A percentile compares a stretch with the other conserved stretches of the same genome.
phyloP scores from a whole-genome alignment of 1,284 basidiomycete species.

The Neotropicomus parvogracilis region DNA sequence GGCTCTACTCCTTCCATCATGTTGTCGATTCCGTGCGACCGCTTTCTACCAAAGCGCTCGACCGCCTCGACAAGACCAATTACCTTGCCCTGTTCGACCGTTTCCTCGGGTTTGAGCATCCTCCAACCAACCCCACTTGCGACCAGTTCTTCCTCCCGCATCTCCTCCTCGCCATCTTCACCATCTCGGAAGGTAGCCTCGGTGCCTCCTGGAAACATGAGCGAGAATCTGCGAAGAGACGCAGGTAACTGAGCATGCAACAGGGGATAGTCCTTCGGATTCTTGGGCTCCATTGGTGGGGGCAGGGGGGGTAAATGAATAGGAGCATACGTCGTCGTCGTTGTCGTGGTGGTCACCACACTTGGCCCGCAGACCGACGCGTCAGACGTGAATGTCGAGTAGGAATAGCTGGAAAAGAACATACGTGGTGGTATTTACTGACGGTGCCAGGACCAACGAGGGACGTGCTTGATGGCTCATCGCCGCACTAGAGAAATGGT shows the following conservation, averaged over 20 bases:
- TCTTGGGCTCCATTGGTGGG: constrained; percentile 64
- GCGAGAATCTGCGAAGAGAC: constrained; percentile 67
- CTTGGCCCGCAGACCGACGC: constrained; percentile 42
- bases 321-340: constrained; percentile 79
- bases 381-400: constrained; percentile 19
- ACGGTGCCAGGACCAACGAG: constrained; percentile 64
- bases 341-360: constrained; percentile 81
- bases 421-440: constrained; percentile 75
- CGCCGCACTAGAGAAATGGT: constrained; percentile 28
- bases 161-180: constrained; percentile 57
- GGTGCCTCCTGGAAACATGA: constrained; percentile 74
- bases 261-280: constrained; percentile 73
- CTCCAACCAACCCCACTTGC: constrained; percentile 69
- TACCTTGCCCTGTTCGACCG: constrained; percentile 44
- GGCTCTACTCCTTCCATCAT: constrained; percentile 77
- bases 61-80: constrained; percentile 73
- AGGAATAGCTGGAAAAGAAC: constrained; percentile 26
- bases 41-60: constrained; percentile 76
- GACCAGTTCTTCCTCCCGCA: constrained; percentile 66
- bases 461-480: constrained; percentile 61
- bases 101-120: constrained; percentile 65
- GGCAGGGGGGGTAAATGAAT: constrained; percentile 71
- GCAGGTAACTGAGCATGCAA: constrained; percentile 65
- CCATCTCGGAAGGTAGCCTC: constrained; percentile 73
- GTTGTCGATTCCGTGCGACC: constrained; percentile 62